Evolutionary conservation across 1,139 yeast species (phyloP).

Genomic region (Taphrina pruni): DNA sequence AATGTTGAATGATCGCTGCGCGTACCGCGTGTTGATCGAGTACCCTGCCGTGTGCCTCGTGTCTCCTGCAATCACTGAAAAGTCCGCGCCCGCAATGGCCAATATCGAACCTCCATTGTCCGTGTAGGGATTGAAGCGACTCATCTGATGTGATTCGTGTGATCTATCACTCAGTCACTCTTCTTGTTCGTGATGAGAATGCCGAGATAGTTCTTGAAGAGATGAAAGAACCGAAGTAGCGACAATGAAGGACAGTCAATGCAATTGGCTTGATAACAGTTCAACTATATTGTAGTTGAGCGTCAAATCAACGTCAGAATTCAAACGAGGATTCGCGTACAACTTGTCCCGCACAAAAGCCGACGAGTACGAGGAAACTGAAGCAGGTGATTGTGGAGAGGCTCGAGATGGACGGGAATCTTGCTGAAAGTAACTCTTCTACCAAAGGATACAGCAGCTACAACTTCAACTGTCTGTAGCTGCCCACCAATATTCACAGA

Average conservation of each 20-base stretch:
- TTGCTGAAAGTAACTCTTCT: too few relatives aligned
- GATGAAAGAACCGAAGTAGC: too few relatives aligned
- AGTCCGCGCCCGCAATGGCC: constrained; percentile 97
- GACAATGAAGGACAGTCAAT: too few relatives aligned
- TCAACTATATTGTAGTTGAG: too few relatives aligned
- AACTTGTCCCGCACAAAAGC: background rate
- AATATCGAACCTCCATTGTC: constrained; percentile 95
- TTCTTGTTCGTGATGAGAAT: too few relatives aligned
- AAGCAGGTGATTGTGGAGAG: background rate
- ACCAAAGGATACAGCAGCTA: too few relatives aligned
- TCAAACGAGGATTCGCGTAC: constrained; percentile 2
- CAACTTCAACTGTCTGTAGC: too few relatives aligned
- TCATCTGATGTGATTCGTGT: constrained; percentile 1
- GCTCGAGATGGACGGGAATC: background rate
- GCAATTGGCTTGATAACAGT: too few relatives aligned
- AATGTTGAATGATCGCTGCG: constrained; percentile 85
- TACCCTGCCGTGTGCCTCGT: constrained; percentile 96
- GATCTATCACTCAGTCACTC: too few relatives aligned
- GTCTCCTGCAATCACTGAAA: constrained; percentile 96
- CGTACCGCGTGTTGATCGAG: constrained; percentile 89
- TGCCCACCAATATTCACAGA: too few relatives aligned
- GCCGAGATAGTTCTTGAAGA: too few relatives aligned
- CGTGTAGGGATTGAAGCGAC: constrained; percentile 40
- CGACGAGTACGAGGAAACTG: background rate
- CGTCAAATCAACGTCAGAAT: too few relatives aligned